Evolutionary conservation across 441 rosid genomes (phyloP).

Genomic region (Corymbia citriodora): DNA sequence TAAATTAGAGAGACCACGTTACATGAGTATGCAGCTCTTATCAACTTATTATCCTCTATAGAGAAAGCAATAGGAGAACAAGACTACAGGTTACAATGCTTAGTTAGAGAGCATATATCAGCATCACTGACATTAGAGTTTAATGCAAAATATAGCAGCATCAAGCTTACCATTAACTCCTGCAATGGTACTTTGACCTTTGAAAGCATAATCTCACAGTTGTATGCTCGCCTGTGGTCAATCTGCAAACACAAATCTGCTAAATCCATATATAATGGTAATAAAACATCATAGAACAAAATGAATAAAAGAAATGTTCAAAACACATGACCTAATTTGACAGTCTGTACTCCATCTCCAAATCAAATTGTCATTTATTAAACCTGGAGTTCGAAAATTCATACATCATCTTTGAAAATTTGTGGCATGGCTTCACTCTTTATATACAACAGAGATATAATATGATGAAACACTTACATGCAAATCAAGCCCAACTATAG

Average conservation of each 20-base stretch:
- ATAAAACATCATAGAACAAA: background rate
- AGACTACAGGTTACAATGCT: background rate
- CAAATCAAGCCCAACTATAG: background rate
- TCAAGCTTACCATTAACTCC: constrained; percentile 68
- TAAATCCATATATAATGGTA: background rate
- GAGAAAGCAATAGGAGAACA: background rate
- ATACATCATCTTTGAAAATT: background rate
- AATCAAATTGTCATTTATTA: background rate
- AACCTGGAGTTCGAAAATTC: background rate
- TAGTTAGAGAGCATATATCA: background rate
- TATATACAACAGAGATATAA: background rate
- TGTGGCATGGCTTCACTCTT: background rate
- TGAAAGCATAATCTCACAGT: constrained; percentile 98
- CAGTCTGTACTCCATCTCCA: background rate
- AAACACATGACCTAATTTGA: background rate
- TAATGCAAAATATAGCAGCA: background rate
- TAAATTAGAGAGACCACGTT: background rate
- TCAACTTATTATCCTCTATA: background rate
- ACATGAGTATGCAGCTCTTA: background rate
- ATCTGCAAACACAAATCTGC: constrained; percentile 45
- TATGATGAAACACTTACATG: background rate
- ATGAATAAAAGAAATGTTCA: background rate
- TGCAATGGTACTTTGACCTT: constrained; percentile 86
- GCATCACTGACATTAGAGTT: background rate
- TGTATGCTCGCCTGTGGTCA: constrained; percentile 93